These are phyloP conservation scores for Podospora pseudoanserina DNA, from an alignment of 495 filamentous ascomycete genomes.

Conservation along the genomic window DNA sequence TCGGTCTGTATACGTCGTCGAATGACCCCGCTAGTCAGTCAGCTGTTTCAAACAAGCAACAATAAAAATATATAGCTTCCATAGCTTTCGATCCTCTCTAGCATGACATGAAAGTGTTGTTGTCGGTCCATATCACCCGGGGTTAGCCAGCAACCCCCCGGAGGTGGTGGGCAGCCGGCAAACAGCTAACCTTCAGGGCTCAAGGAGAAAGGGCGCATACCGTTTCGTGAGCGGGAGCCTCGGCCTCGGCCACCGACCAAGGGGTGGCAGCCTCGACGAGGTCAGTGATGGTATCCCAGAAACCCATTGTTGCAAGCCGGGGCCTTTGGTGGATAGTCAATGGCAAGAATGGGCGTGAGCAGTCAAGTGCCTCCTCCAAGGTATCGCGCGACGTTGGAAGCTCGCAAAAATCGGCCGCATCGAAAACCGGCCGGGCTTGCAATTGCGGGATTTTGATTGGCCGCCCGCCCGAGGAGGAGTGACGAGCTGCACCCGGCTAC, in stretches of 20 bases:
- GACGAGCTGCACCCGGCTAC: not conserved
- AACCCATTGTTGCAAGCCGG: slow-evolving; percentile 46
- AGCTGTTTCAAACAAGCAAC: not conserved
- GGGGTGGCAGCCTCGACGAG: slow-evolving; percentile 54
- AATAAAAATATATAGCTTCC: not conserved
- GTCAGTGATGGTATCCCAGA: slow-evolving; percentile 54
- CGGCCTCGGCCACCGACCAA: slow-evolving; percentile 53
- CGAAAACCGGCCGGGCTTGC: slow-evolving; percentile 43
- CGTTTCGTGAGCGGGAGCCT: slow-evolving; percentile 41
- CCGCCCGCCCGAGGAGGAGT: slow-evolving; percentile 7
- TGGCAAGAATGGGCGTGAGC: slow-evolving; percentile 35
- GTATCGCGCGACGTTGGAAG: slow-evolving; percentile 37
- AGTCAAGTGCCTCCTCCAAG: slow-evolving; percentile 10
- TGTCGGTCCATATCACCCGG: not conserved
- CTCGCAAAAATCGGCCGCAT: slow-evolving; percentile 35
- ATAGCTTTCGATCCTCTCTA: no score
- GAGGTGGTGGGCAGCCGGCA: not conserved
- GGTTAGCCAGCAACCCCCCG: not conserved
- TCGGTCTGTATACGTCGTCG: slow-evolving; percentile 16
- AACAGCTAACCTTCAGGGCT: not conserved
- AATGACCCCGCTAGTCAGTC: slow-evolving; percentile 3
- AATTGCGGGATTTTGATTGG: slow-evolving; percentile 48
- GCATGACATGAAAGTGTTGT: no score
- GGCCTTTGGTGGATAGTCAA: slow-evolving; percentile 34
- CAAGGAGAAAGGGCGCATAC: slow-evolving; percentile 24